These are phyloP conservation scores for Excoecaria cochinchinensis DNA, from an alignment of 345 rosid genomes.

Conservation along the genomic window DNA sequence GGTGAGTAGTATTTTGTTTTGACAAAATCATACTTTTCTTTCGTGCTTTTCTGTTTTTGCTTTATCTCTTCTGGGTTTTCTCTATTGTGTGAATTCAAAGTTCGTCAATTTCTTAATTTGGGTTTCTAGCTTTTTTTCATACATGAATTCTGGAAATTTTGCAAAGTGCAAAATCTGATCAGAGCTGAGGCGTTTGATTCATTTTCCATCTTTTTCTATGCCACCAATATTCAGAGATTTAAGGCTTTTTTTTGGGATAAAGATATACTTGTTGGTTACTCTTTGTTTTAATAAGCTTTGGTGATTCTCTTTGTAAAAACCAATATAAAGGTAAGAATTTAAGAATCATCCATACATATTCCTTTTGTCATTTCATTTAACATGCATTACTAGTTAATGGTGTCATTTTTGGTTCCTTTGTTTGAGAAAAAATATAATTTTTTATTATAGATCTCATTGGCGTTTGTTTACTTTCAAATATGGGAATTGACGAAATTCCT, in stretches of 20 bases:
- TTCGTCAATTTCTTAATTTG: slow-evolving; percentile 12
- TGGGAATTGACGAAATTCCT: neutral
- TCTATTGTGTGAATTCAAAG: slow-evolving; percentile 39
- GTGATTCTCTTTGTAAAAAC: slow-evolving; percentile 19
- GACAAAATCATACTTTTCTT: slow-evolving; percentile 42
- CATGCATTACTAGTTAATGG: neutral
- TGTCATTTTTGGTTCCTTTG: neutral
- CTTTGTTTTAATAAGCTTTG: slow-evolving; percentile 15
- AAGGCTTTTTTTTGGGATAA: slow-evolving; percentile 1
- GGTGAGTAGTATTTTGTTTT: slow-evolving; percentile 36
- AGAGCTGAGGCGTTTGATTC: neutral
- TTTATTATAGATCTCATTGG: slow-evolving; percentile 10
- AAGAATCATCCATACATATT: slow-evolving; percentile 14
- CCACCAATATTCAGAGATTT: neutral
- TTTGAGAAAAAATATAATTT: neutral
- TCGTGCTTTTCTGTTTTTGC: slow-evolving; percentile 46
- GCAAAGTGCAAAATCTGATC: neutral
- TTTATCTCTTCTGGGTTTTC: slow-evolving; percentile 30
- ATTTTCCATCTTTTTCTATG: slow-evolving; percentile 5
- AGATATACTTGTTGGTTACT: slow-evolving; percentile 6
- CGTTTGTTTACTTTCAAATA: neutral
- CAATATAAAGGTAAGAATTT: slow-evolving; percentile 26
- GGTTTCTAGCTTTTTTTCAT: neutral
- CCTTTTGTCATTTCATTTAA: neutral
- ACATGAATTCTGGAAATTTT: neutral